phyloP scores from a whole-genome alignment of 2,329 filamentous ascomycete genomes.

The Colletotrichum graminicola region DNA sequence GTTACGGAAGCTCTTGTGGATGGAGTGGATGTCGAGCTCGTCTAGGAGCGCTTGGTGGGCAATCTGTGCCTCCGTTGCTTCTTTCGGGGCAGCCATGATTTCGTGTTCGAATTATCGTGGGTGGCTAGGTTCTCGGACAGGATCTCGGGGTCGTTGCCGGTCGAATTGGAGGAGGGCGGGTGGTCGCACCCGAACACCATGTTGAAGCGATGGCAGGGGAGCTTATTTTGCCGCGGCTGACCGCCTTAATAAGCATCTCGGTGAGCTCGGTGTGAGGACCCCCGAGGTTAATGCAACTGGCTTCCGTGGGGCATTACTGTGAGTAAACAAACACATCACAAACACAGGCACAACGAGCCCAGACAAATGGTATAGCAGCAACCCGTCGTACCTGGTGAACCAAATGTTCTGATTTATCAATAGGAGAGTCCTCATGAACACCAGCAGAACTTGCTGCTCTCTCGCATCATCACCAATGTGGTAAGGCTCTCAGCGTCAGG shows the following conservation, averaged over 20 bases:
- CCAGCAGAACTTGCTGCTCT: slow-evolving; percentile 92
- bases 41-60: slow-evolving; percentile 90
- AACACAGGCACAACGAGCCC: slow-evolving; percentile 8
- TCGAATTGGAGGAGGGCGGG: neutral
- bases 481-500: slow-evolving; percentile 65
- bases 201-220: slow-evolving; percentile 27
- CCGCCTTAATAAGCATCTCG: slow-evolving; percentile 20
- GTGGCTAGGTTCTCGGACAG: neutral
- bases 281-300: neutral
- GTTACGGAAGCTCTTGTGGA: slow-evolving; percentile 92
- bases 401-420: neutral
- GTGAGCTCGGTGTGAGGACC: slow-evolving; percentile 25
- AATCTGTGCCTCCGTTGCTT: slow-evolving; percentile 79
- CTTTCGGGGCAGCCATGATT: slow-evolving; percentile 74
- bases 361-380: slow-evolving; percentile 36
- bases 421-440: slow-evolving; percentile 97
- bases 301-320: neutral
- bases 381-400: neutral
- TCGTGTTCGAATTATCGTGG: slow-evolving; percentile 56
- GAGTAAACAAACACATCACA: slow-evolving; percentile 34
- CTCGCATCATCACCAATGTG: slow-evolving; percentile 96
- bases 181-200: neutral
- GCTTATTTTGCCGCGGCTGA: slow-evolving; percentile 39
- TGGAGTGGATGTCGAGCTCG: slow-evolving; percentile 88
- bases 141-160: neutral